These are phyloP conservation scores for Phylloporus scabripes DNA, from an alignment of 768 basidiomycete species.

Conservation along the genomic window DNA sequence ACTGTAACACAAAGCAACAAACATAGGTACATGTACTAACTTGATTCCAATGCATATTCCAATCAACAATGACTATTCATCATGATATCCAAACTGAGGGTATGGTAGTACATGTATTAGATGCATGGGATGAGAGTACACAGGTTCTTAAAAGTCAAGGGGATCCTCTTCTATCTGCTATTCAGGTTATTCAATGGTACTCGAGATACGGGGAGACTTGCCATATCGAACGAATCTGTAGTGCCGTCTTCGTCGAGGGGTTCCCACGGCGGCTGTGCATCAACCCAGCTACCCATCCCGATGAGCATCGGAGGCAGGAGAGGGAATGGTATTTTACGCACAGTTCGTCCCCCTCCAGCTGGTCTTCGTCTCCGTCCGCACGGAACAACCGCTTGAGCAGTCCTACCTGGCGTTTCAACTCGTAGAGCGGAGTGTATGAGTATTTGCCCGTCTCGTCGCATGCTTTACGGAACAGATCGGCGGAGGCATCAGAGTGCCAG, in stretches of 20 bases:
- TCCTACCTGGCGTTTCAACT: constrained; percentile 13
- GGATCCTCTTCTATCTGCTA: background rate
- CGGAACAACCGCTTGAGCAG: constrained; percentile 7
- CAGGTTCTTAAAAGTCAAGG: background rate
- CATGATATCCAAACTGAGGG: background rate
- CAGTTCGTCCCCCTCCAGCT: constrained; percentile 10
- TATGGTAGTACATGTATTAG: background rate
- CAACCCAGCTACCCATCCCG: constrained; percentile 18
- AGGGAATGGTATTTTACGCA: constrained; percentile 7
- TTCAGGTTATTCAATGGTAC: background rate
- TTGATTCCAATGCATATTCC: too few species aligned
- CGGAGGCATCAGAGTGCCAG: constrained; percentile 21
- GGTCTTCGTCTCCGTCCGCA: background rate
- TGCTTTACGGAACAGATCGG: constrained; percentile 21
- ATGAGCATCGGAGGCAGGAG: background rate
- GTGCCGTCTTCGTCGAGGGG: constrained; percentile 24
- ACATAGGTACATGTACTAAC: too few species aligned
- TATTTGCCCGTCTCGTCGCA: constrained; percentile 19
- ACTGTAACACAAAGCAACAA: too few species aligned
- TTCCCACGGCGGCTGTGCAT: constrained; percentile 16
- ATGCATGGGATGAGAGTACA: background rate
- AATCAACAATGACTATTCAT: background rate
- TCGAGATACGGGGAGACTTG: background rate
- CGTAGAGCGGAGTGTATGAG: constrained; percentile 25
- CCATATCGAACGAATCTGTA: constrained; percentile 15